Evolutionary conservation across 345 rosid species (phyloP).

Genomic region (Carallia pectinifolia): DNA sequence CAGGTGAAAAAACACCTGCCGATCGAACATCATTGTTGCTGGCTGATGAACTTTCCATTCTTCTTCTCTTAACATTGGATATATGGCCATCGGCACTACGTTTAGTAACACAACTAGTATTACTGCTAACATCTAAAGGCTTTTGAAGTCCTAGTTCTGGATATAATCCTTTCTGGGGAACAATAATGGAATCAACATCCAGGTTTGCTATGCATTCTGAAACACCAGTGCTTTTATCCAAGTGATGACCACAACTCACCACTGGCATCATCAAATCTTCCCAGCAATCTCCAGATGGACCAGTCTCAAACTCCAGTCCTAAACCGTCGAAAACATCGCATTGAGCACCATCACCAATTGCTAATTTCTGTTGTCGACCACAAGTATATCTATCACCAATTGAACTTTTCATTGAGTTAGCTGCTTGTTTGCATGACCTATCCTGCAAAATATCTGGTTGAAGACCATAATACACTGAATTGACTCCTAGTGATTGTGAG

Average conservation of each 20-base stretch:
- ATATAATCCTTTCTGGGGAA: slow-evolving; percentile 56
- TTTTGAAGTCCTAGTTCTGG: slow-evolving; percentile 71
- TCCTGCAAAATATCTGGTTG: slow-evolving; percentile 19
- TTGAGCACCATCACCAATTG: slow-evolving; percentile 29
- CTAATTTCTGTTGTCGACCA: slow-evolving; percentile 18
- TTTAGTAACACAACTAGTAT: slow-evolving; percentile 32
- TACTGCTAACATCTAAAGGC: slow-evolving; percentile 43
- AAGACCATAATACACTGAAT: slow-evolving; percentile 21
- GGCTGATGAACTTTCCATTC: slow-evolving; percentile 42
- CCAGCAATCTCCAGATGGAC: slow-evolving; percentile 26
- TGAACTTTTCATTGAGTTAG: slow-evolving; percentile 17
- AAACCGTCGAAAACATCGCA: slow-evolving; percentile 47
- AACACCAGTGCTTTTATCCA: slow-evolving; percentile 16
- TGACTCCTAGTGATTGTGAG: slow-evolving; percentile 25
- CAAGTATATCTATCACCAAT: slow-evolving; percentile 11
- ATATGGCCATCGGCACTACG: slow-evolving; percentile 36
- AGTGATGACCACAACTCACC: slow-evolving; percentile 1
- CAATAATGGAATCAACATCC: slow-evolving; percentile 29
- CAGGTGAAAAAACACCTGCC: slow-evolving; percentile 32
- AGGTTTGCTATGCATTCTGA: slow-evolving; percentile 31
- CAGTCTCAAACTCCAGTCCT: slow-evolving; percentile 31
- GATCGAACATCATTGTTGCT: slow-evolving; percentile 21
- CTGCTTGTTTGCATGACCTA: slow-evolving; percentile 20
- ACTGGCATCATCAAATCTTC: slow-evolving; percentile 33
- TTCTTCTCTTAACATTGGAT: slow-evolving; percentile 46